Percentiles rank a stretch among this genome's conserved stretches.
These are phyloP conservation scores for Colletotrichum sidae DNA, from an alignment of 2,329 filamentous ascomycete species.

Conservation along the genomic window DNA sequence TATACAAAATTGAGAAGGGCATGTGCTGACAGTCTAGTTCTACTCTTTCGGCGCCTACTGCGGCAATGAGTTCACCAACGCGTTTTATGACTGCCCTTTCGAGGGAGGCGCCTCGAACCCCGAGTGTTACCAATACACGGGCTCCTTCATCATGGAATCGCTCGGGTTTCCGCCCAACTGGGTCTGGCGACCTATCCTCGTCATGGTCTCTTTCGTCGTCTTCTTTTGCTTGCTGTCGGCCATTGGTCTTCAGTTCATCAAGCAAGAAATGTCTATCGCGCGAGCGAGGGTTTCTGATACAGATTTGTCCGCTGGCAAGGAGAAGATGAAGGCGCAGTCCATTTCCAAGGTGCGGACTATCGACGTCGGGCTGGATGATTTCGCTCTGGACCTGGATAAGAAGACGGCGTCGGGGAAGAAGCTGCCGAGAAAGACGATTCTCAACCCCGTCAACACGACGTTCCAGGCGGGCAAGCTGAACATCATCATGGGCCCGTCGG, in stretches of 20 bases:
- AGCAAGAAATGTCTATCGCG: constrained; percentile 77
- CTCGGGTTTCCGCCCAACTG: constrained; percentile 76
- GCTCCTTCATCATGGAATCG: constrained; percentile 74
- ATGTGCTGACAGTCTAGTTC: constrained; percentile 57
- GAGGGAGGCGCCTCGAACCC: constrained; percentile 72
- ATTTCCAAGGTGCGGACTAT: constrained; percentile 68
- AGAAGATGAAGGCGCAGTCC: constrained; percentile 70
- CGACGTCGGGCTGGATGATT: constrained; percentile 72
- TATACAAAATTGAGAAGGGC: constrained; percentile 20
- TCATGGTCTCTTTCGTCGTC: constrained; percentile 70
- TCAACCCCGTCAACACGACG: constrained; percentile 73
- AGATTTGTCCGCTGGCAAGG: constrained; percentile 76
- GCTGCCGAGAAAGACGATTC: constrained; percentile 67
- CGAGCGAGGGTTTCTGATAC: constrained; percentile 68
- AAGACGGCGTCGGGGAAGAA: constrained; percentile 63
- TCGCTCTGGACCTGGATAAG: constrained; percentile 74
- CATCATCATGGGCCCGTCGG: constrained; percentile 84
- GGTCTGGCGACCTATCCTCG: constrained; percentile 74
- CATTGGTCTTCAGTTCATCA: constrained; percentile 72
- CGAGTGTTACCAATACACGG: constrained; percentile 75
- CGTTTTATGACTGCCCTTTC: constrained; percentile 79
- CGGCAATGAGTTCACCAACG: constrained; percentile 78
- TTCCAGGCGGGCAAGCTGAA: constrained; percentile 78
- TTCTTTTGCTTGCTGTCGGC: constrained; percentile 73
- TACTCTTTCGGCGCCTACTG: constrained; percentile 79